Evolutionary conservation across 176 grass and related monocot genomes (phyloP).

Genomic region (Zoysia japonica): DNA sequence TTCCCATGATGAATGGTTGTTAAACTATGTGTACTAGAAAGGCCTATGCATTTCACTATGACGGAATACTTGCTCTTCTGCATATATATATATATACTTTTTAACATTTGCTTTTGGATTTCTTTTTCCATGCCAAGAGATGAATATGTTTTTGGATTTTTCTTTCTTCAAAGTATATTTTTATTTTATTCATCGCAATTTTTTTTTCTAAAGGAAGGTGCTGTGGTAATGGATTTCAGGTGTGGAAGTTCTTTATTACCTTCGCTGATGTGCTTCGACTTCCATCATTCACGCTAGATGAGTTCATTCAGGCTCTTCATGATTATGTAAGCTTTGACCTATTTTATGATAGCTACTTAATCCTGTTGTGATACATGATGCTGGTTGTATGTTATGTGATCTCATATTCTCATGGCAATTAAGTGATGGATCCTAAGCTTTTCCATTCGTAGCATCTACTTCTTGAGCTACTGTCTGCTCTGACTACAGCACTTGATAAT

Average conservation of each 20-base stretch:
- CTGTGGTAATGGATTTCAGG: constrained; percentile 51
- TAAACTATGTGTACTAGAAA: not conserved
- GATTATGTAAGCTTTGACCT: constrained; percentile 77
- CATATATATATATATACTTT: not conserved
- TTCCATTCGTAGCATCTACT: not conserved
- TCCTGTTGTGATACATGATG: constrained; percentile 15
- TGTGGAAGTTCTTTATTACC: constrained; percentile 97
- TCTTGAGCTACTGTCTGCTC: constrained; percentile 12
- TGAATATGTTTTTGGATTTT: constrained; percentile 1
- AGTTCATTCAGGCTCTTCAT: constrained; percentile 97
- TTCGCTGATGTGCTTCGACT: constrained; percentile 86
- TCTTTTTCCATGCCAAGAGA: not conserved
- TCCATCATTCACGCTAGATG: constrained; percentile 89
- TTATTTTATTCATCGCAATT: constrained; percentile 22
- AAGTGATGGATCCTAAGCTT: not conserved
- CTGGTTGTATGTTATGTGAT: constrained; percentile 25
- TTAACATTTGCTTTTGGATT: not conserved
- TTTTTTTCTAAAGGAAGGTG: constrained; percentile 34
- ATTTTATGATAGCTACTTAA: constrained; percentile 21
- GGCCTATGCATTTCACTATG: not conserved
- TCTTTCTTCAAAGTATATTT: constrained; percentile 26
- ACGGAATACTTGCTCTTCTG: not conserved
- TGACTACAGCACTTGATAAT: constrained; percentile 18
- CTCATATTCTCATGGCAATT: constrained; percentile 11
- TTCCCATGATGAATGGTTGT: not conserved